phyloP scores from a whole-genome alignment of 73 alveolate species.

The Urostyla sp. region DNA sequence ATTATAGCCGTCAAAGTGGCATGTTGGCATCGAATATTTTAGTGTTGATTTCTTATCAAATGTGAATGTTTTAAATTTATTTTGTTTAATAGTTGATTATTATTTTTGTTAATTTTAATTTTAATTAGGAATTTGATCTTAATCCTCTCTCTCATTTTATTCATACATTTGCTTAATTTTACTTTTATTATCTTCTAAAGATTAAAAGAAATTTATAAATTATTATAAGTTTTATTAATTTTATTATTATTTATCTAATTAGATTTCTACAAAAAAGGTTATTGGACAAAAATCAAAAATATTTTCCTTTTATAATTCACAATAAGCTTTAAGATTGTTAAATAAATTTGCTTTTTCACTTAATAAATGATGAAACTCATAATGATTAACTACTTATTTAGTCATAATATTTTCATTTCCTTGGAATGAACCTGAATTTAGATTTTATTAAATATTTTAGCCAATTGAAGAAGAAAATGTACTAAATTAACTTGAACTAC shows the following conservation, averaged over 20 bases:
- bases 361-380: conserved; percentile 39
- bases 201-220: neutral
- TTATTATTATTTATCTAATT: neutral
- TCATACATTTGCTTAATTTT: neutral
- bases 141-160: conserved; percentile 6
- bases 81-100: neutral
- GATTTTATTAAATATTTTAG: neutral
- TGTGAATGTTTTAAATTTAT: conserved; percentile 15
- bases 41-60: conserved; percentile 52
- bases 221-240: conserved; percentile 12
- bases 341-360: conserved; percentile 37
- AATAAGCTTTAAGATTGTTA: conserved; percentile 43
- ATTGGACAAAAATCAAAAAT: conserved; percentile 51
- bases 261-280: conserved; percentile 39
- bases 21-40: conserved; percentile 40
- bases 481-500: neutral
- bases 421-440: neutral
- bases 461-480: neutral
- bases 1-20: conserved; percentile 67
- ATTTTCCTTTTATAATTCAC: conserved; percentile 25
- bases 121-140: neutral
- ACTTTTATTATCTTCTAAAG: conserved; percentile 23
- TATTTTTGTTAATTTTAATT: conserved; percentile 33
- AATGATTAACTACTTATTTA: conserved; percentile 49
- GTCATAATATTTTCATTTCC: conserved; percentile 13